These are phyloP conservation scores for Solanum appendiculatum DNA, from an alignment of 257 asterid species.

Conservation along the genomic window DNA sequence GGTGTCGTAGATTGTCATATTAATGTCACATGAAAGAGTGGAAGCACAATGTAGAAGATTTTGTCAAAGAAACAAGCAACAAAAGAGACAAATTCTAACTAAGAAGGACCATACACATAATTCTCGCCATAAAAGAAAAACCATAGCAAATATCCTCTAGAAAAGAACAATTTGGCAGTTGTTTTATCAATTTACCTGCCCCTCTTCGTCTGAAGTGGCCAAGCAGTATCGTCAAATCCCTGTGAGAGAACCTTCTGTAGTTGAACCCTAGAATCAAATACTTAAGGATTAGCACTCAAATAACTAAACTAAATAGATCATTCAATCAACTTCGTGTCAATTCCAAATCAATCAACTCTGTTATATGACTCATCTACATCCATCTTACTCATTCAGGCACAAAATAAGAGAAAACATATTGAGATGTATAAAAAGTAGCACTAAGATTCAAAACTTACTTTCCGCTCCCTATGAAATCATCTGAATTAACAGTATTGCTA, in stretches of 20 bases:
- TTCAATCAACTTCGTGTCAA: neutral
- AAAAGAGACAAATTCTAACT: neutral
- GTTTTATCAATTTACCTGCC: slow-evolving; percentile 46
- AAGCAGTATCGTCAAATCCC: slow-evolving; percentile 70
- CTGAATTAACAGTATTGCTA: slow-evolving; percentile 71
- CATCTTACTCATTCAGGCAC: too few relatives aligned
- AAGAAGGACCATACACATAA: neutral
- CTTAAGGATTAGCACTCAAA: neutral
- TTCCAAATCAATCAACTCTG: neutral
- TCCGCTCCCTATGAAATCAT: slow-evolving; percentile 89
- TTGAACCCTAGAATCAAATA: slow-evolving; percentile 46
- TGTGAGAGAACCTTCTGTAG: slow-evolving; percentile 70
- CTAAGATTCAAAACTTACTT: slow-evolving; percentile 34
- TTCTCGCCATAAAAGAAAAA: neutral
- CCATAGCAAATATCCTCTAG: neutral
- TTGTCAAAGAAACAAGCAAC: neutral
- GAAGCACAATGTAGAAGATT: neutral
- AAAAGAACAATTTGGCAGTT: neutral
- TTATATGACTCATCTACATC: neutral
- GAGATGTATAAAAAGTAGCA: neutral
- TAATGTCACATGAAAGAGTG: neutral
- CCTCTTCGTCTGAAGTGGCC: slow-evolving; percentile 81
- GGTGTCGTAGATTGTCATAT: neutral
- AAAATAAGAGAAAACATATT: neutral
- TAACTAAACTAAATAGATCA: neutral